Evolutionary conservation across 208 protist species (phyloP).

Genomic region (Trypanosomatidae sp.): DNA sequence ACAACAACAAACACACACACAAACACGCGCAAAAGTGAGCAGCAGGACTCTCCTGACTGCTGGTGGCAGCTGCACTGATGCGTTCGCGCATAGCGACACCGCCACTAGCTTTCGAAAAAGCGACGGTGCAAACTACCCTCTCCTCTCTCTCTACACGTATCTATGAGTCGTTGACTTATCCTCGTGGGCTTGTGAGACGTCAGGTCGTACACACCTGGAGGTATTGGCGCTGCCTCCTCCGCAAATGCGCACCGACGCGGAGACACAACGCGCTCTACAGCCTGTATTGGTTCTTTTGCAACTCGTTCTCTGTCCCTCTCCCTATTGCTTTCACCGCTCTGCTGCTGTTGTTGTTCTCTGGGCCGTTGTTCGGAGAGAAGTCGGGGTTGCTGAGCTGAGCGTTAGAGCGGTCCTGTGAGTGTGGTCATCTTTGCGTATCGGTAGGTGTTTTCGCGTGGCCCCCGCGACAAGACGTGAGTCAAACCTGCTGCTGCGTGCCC

Average conservation of each 20-base stretch:
- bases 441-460: not conserved
- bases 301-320: not conserved
- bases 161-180: not conserved
- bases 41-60: not conserved
- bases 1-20: not conserved
- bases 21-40: not conserved
- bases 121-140: not conserved
- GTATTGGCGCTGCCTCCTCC: not conserved
- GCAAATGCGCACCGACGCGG: not conserved
- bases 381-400: not conserved
- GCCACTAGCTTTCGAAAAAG: not conserved
- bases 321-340: not conserved
- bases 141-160: not conserved
- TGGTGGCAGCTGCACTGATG: not conserved
- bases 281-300: not conserved
- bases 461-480: not conserved
- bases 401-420: not conserved
- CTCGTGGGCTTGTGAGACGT: not conserved
- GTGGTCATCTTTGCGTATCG: not conserved
- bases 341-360: not conserved
- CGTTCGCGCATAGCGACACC: not conserved
- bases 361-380: not conserved
- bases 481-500: not conserved
- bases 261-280: not conserved
- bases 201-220: not conserved